Evolutionary conservation across 1,139 yeast genomes (phyloP).

Genomic region (Tardiomyces blankii): DNA sequence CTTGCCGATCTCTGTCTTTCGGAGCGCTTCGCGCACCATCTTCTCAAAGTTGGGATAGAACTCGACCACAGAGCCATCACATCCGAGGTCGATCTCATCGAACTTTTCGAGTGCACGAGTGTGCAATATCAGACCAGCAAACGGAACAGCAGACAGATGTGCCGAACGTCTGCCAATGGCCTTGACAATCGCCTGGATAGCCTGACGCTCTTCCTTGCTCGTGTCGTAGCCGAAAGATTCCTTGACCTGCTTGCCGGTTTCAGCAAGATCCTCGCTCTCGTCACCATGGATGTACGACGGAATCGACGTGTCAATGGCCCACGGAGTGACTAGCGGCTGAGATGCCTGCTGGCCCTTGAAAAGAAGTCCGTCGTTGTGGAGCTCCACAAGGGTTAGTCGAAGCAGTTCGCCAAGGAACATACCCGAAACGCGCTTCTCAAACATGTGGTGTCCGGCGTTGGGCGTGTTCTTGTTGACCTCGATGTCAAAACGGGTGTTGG

Average conservation of each 20-base stretch:
- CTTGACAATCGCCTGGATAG: conserved; percentile 59
- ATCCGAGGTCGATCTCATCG: conserved; percentile 76
- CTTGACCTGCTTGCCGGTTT: conserved; percentile 39
- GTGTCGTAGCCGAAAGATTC: conserved; percentile 46
- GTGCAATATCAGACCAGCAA: conserved; percentile 63
- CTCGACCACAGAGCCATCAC: conserved; percentile 90
- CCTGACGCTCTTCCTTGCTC: conserved; percentile 52
- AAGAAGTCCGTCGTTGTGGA: conserved; percentile 45
- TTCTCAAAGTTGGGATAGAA: conserved; percentile 81
- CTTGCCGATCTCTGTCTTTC: conserved; percentile 49
- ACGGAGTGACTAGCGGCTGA: conserved; percentile 44
- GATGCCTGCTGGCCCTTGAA: conserved; percentile 22
- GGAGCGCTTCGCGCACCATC: conserved; percentile 64
- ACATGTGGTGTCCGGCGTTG: conserved; percentile 77
- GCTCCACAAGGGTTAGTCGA: conserved; percentile 59
- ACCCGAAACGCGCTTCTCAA: conserved; percentile 88
- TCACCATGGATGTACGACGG: conserved; percentile 78
- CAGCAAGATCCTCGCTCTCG: conserved; percentile 55
- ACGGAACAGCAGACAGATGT: conserved; percentile 72
- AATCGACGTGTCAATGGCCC: conserved; percentile 73
- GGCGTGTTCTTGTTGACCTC: conserved; percentile 63
- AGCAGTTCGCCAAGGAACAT: conserved; percentile 89
- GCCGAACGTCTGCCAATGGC: conserved; percentile 84
- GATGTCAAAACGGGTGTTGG: conserved; percentile 63
- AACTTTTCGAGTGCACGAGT: conserved; percentile 41